These are phyloP conservation scores for Colletotrichum cuscutae DNA, from an alignment of 2,329 filamentous ascomycete species.

Conservation along the genomic window DNA sequence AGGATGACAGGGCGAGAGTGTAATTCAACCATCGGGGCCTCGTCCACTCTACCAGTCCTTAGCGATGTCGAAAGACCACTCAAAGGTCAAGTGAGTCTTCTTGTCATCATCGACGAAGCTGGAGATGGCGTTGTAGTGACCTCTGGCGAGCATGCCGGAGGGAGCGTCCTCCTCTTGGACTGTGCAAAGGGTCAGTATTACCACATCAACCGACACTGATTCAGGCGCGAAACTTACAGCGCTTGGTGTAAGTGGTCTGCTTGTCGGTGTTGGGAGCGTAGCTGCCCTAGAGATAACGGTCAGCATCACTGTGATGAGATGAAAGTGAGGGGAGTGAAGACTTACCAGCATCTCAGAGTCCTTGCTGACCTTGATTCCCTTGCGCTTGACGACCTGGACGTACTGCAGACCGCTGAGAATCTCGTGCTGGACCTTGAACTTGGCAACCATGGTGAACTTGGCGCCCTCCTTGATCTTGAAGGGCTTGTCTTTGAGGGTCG, in stretches of 20 bases:
- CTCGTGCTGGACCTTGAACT: constrained; percentile 96
- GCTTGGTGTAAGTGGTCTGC: constrained; percentile 87
- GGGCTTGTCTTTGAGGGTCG: constrained; percentile 86
- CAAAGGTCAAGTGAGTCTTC: constrained; percentile 88
- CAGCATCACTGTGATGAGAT: constrained; percentile 37
- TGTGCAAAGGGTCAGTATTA: constrained; percentile 48
- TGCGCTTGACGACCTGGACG: constrained; percentile 91
- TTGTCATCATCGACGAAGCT: constrained; percentile 97
- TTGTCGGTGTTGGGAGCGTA: constrained; percentile 93
- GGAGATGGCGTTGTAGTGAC: constrained; percentile 88
- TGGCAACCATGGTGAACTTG: constrained; percentile 92
- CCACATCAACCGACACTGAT: neutral
- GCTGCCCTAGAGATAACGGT: constrained; percentile 71
- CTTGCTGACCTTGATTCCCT: constrained; percentile 88
- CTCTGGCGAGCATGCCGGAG: constrained; percentile 87
- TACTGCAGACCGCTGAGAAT: constrained; percentile 96
- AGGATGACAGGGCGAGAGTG: neutral
- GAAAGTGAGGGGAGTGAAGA: constrained; percentile 36
- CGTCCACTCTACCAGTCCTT: constrained; percentile 82
- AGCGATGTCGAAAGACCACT: constrained; percentile 96
- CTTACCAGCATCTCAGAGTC: constrained; percentile 97
- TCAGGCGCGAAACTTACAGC: constrained; percentile 72
- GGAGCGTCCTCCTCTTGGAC: constrained; percentile 94
- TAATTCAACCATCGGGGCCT: neutral
- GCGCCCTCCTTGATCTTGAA: constrained; percentile 98